Percentiles rank a stretch among this genome's conserved stretches.
Evolutionary conservation across 352 stramenopile species (phyloP).

Genomic region (Pythium sp.): DNA sequence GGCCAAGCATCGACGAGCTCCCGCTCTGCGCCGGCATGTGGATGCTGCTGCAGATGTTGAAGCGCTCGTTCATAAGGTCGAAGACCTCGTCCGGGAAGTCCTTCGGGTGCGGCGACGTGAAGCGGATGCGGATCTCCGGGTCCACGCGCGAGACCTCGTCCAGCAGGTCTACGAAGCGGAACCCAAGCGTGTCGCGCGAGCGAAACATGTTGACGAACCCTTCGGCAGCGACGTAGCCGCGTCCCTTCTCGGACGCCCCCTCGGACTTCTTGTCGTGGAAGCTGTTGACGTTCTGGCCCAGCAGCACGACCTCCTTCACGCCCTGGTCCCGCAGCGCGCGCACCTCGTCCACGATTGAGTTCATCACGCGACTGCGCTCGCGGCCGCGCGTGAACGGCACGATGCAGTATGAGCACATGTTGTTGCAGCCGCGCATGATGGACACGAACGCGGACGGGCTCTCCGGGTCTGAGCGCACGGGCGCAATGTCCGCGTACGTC

Average conservation of each 20-base stretch:
- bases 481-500: slow-evolving; percentile 98
- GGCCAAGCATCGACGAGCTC: slow-evolving; percentile 75
- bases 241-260: slow-evolving; percentile 57
- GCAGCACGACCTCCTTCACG: slow-evolving; percentile 97
- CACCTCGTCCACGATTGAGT: slow-evolving; percentile 96
- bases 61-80: slow-evolving; percentile 83
- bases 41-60: slow-evolving; percentile 97
- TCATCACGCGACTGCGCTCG: slow-evolving; percentile 90
- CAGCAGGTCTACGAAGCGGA: slow-evolving; percentile 98
- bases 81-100: slow-evolving; percentile 97
- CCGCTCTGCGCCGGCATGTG: slow-evolving; percentile 99
- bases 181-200: slow-evolving; percentile 81
- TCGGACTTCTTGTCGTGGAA: slow-evolving; percentile 95
- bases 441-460: slow-evolving; percentile 94
- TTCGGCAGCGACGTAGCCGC: slow-evolving; percentile 81
- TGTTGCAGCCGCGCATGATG: slow-evolving; percentile 99
- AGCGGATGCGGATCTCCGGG: slow-evolving; percentile 97
- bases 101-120: slow-evolving; percentile 99
- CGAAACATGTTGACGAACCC: slow-evolving; percentile 96
- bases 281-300: slow-evolving; percentile 99
- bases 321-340: slow-evolving; percentile 82
- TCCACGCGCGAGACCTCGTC: slow-evolving; percentile 90
- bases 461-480: slow-evolving; percentile 84
- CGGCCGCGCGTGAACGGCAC: slow-evolving; percentile 98
- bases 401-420: slow-evolving; percentile 99